A percentile compares a stretch with the other conserved stretches of the same genome.
These are phyloP conservation scores for Penicillium mononematosum DNA, from an alignment of 495 filamentous ascomycete species.

Conservation along the genomic window DNA sequence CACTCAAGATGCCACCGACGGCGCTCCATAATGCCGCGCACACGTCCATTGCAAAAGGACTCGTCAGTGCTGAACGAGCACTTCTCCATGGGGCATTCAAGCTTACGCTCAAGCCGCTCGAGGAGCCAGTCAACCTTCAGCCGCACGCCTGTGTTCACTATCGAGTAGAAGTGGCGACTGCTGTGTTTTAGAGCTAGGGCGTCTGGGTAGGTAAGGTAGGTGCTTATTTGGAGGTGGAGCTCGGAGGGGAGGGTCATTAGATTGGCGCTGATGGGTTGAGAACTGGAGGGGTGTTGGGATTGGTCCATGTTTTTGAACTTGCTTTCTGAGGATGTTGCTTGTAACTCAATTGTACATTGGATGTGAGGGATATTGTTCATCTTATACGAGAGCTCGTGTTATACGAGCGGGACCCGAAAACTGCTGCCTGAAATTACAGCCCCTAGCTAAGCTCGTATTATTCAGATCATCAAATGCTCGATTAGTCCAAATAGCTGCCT, in stretches of 20 bases:
- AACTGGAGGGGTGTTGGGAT: not conserved
- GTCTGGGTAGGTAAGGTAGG: slow-evolving; percentile 73
- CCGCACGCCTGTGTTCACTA: slow-evolving; percentile 63
- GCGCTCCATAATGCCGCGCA: slow-evolving; percentile 45
- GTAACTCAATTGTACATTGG: not conserved
- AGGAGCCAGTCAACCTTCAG: slow-evolving; percentile 69
- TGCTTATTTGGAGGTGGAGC: slow-evolving; percentile 72
- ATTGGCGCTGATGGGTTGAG: not conserved
- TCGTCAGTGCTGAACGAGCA: slow-evolving; percentile 49
- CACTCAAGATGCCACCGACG: slow-evolving; percentile 45
- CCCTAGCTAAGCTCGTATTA: not conserved
- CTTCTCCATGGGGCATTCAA: slow-evolving; percentile 50
- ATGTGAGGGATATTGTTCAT: not conserved
- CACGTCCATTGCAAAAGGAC: slow-evolving; percentile 41
- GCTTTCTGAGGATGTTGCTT: not conserved
- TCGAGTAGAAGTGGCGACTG: slow-evolving; percentile 58
- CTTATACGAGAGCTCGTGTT: slow-evolving; percentile 5
- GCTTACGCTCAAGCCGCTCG: slow-evolving; percentile 50
- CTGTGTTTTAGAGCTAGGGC: slow-evolving; percentile 68
- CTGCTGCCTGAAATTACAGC: slow-evolving; percentile 10
- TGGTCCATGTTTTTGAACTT: not conserved
- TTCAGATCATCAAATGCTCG: not conserved
- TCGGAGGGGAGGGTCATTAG: slow-evolving; percentile 58
- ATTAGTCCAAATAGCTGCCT: not conserved
- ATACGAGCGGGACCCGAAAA: slow-evolving; percentile 5